A percentile compares a stretch with the other conserved stretches of the same genome.
phyloP scores from a whole-genome alignment of 805 yeast species.

The Hyphopichia homilentoma region DNA sequence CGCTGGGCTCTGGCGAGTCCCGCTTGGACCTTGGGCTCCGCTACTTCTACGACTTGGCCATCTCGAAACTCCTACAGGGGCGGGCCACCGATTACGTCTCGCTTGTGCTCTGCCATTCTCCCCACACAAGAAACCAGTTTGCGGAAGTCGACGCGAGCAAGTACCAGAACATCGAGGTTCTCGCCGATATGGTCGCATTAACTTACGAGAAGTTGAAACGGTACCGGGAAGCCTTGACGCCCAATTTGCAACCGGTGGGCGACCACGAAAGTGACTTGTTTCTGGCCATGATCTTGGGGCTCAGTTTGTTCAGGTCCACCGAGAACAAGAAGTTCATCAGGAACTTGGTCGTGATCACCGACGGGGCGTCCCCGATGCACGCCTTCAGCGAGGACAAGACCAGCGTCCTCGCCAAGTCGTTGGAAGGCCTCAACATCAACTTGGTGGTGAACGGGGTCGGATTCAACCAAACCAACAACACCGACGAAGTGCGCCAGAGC shows the following conservation, averaged over 20 bases:
- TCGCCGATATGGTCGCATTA: slow-evolving; percentile 17
- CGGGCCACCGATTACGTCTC: slow-evolving; percentile 39
- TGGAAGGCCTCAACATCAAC: slow-evolving; percentile 9
- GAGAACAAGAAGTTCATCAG: slow-evolving; percentile 28
- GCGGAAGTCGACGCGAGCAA: slow-evolving; percentile 9
- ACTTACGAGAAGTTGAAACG: slow-evolving; percentile 14
- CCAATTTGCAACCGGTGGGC: slow-evolving; percentile 3
- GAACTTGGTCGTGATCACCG: slow-evolving; percentile 34
- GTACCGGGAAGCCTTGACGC: slow-evolving; percentile 6
- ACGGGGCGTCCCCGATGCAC: slow-evolving; percentile 10
- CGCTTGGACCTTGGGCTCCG: slow-evolving; percentile 34
- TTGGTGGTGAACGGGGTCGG: slow-evolving; percentile 14
- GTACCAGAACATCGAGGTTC: slow-evolving; percentile 16
- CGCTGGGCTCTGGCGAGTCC: slow-evolving; percentile 22
- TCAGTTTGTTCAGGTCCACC: slow-evolving; percentile 28
- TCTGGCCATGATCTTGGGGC: slow-evolving; percentile 32
- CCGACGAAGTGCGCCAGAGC: slow-evolving; percentile 4
- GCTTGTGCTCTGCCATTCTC: slow-evolving; percentile 25
- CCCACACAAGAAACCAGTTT: slow-evolving; percentile 10
- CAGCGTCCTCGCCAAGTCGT: neutral
- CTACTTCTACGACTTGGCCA: slow-evolving; percentile 40
- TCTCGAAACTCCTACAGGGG: slow-evolving; percentile 20
- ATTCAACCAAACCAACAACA: slow-evolving; percentile 3
- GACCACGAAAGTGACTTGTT: slow-evolving; percentile 18
- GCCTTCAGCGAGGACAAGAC: neutral